Evolutionary conservation across 352 stramenopile species (phyloP), one percentile per base, ranked within the genome.

Genomic region (Globisporangium solare): DNA sequence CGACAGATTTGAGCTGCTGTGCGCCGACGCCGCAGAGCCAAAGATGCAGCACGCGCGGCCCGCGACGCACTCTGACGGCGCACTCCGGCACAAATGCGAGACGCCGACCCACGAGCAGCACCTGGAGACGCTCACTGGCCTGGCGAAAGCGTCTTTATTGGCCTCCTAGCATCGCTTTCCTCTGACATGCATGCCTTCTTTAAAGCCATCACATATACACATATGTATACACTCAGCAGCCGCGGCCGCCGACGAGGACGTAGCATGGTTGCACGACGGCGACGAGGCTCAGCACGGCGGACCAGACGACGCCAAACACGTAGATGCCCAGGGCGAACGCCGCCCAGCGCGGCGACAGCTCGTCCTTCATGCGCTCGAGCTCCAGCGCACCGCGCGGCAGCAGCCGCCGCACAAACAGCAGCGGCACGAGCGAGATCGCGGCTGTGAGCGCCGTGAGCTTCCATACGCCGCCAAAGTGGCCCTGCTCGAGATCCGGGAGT

Each of bases 401-500:
- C 51, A 92, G 51, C 2, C 46, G 71, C 21, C 58, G 61, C 2
- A 83, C 73, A 7, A 86, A 77, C 11, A 73, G 39, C 21, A 83
- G 54, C 31, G 75, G 67, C 7, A 88, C n/a, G n/a, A 91, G 60
- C 22, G 78, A 72, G 11, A 93, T 71, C 6, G 69, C 24, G 35
- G 70, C 76, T 3, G 83, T 88, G 31, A 93, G 68, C 10, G 89
- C 53, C 11, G 83, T 86, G 27, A 93, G 69, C 52, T 92, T 92
- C 83, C 83, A 93, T 14, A 93, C 76, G 14, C 83, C 83, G 40
- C 64, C 68, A n/a, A 71, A 85, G 31, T 86, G 51, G 18, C 76
- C 73, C 0, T 58, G 63, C 45, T 77, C 52, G 7, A 93, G 71
- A 51, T 93, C 79, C 3, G 54, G 50, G 0, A 91, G 59, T 46